Evolutionary conservation across 2,329 filamentous ascomycete species (phyloP).

Genomic region (Cephalotrichum gorgonifer): DNA sequence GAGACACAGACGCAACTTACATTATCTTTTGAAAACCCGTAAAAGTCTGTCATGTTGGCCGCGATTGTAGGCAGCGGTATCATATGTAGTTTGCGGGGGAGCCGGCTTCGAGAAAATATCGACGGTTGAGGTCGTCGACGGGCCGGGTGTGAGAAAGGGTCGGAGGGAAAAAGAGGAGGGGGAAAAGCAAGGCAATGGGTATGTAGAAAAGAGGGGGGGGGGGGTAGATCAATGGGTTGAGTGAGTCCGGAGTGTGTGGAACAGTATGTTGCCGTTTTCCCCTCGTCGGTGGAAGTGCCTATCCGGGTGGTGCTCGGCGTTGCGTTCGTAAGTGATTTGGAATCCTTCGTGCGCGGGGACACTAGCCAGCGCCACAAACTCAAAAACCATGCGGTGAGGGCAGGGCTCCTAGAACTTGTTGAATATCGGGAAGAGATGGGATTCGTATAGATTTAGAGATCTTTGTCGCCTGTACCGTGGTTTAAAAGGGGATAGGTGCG

Average conservation of each 20-base stretch:
- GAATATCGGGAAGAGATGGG: background rate
- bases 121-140: too few relatives aligned
- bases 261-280: background rate
- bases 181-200: background rate
- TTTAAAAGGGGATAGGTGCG: too few relatives aligned
- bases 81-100: too few relatives aligned
- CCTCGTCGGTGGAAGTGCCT: background rate
- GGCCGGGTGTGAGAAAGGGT: too few relatives aligned
- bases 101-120: too few relatives aligned
- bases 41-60: background rate
- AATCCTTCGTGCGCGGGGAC: too few relatives aligned
- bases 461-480: too few relatives aligned
- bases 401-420: background rate
- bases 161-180: background rate
- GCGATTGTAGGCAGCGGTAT: background rate
- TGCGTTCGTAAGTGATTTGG: background rate
- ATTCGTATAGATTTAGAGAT: too few relatives aligned
- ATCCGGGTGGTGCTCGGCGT: background rate
- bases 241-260: background rate
- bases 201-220: background rate
- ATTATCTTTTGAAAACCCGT: background rate
- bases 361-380: too few relatives aligned
- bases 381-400: background rate
- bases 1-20: background rate
- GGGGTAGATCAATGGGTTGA: background rate